A percentile compares a stretch with the other conserved stretches of the same genome.
Evolutionary conservation across 441 rosid species (phyloP).

Genomic region (Erodium moschatum): DNA sequence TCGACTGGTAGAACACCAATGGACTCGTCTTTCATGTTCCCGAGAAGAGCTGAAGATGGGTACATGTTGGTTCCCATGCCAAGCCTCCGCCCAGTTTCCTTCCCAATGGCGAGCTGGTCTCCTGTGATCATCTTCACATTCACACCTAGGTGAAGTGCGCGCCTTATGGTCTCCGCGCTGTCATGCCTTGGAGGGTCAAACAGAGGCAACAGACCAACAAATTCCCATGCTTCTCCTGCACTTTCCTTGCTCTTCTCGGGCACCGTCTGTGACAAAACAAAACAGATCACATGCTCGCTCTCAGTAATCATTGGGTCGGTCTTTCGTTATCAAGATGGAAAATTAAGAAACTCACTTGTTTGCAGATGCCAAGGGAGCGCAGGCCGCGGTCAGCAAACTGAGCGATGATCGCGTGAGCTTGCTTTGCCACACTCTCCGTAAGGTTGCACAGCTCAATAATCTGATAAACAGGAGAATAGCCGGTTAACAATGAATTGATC

Average conservation of each 20-base stretch:
- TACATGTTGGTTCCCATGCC: conserved; percentile 27
- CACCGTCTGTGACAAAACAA: conserved; percentile 27
- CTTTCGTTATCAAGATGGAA: background rate
- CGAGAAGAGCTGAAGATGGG: conserved; percentile 60
- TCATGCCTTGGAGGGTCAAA: conserved; percentile 77
- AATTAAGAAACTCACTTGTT: conserved; percentile 28
- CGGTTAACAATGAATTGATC: background rate
- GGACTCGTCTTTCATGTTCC: conserved; percentile 38
- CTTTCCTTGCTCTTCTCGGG: conserved; percentile 38
- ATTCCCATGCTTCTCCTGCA: conserved; percentile 56
- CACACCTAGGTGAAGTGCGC: conserved; percentile 63
- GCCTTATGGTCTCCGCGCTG: conserved; percentile 63
- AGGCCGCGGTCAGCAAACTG: conserved; percentile 56
- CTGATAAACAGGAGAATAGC: conserved; percentile 18
- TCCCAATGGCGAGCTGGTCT: conserved; percentile 64
- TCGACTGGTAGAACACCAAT: conserved; percentile 39
- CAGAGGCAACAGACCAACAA: conserved; percentile 57
- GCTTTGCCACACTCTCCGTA: conserved; percentile 35
- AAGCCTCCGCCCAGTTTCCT: conserved; percentile 65
- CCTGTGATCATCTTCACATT: conserved; percentile 76
- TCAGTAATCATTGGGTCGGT: background rate
- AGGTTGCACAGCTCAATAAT: conserved; percentile 47
- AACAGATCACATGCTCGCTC: background rate
- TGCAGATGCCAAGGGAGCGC: conserved; percentile 48
- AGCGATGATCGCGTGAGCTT: conserved; percentile 48